Evolutionary conservation across 106 monocot species (phyloP), one percentile per base, ranked within the genome.

Genomic region (Iris macrosiphon): DNA sequence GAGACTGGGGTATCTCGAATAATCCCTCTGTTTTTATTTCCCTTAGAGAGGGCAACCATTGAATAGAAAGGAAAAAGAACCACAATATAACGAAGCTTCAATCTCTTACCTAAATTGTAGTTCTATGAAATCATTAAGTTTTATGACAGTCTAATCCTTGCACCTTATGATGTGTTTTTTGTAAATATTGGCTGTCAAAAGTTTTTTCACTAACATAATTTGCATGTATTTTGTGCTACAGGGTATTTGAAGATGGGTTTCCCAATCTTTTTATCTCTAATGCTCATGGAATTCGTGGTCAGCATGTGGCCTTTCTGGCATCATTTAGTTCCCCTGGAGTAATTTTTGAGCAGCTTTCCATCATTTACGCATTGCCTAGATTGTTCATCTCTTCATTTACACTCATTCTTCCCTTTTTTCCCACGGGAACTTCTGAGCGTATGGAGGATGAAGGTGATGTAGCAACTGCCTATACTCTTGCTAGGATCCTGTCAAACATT

Each of bases 391-490:
- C 96, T 7, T 91, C 96, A 15, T 90, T 98, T 65, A 87, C 83
- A 0, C 60, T 98, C 13, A 74, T 98, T 14, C 87, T 98, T 40
- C 96, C 96, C 3, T 98, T 90, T 60, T 98, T 91, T 66, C 87
- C 91, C 2, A 98, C 90, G 23, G 96, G 96, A 7, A 62, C 96
- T 35, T 91, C 51, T 37, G 96, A 98, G 72, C 67, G 87, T 31
- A 98, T 98, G 96, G 96, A 98, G 72, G 96, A 98, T 18, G 96
- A 98, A 72, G 91, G 90, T 10, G 91, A 98, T 66, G 79, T 98
- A 15, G 91, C 96, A 12, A 98, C 90, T 27, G 90, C 96, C 16
- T 91, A 75, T 47, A 91, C 85, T 29, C 80, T 98, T 41, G 83
- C 96, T 20, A 87, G 91, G 61, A 87, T 83, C 53, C 77, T 98